Evolutionary conservation across 768 basidiomycete genomes (phyloP).

Genomic region (Serendipita sp.): DNA sequence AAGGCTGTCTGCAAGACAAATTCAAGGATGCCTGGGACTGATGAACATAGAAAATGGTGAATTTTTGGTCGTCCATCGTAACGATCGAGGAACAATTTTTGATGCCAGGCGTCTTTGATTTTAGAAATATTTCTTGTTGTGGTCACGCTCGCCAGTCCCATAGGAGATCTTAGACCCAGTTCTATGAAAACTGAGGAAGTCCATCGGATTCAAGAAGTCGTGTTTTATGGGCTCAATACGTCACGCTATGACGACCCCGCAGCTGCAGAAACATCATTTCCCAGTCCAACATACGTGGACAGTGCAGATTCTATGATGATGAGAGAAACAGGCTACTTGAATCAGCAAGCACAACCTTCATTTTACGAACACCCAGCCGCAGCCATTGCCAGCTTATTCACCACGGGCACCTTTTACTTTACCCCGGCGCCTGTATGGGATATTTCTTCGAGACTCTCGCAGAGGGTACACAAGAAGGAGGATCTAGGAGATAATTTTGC

Average conservation of each 20-base stretch:
- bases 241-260: slow-evolving; percentile 69
- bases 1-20: slow-evolving; percentile 49
- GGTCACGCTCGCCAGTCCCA: slow-evolving; percentile 56
- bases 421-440: slow-evolving; percentile 76
- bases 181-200: slow-evolving; percentile 45
- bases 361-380: slow-evolving; percentile 79
- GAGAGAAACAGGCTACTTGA: slow-evolving; percentile 30
- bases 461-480: slow-evolving; percentile 42
- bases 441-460: slow-evolving; percentile 64
- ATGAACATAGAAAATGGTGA: slow-evolving; percentile 56
- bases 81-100: slow-evolving; percentile 8
- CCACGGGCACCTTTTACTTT: slow-evolving; percentile 88
- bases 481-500: slow-evolving; percentile 29
- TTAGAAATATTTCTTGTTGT: slow-evolving; percentile 77
- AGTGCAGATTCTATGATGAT: slow-evolving; percentile 27
- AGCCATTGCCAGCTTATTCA: slow-evolving; percentile 78
- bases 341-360: slow-evolving; percentile 26
- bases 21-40: slow-evolving; percentile 74
- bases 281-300: slow-evolving; percentile 32
- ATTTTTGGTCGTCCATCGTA: slow-evolving; percentile 11
- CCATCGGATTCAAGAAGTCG: slow-evolving; percentile 73
- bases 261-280: slow-evolving; percentile 32
- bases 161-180: slow-evolving; percentile 55
- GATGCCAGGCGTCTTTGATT: background rate
- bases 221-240: slow-evolving; percentile 76